Conservation (phyloP, 192 early-diverging fungal species). For the Chytriomyces sp. region DNA sequence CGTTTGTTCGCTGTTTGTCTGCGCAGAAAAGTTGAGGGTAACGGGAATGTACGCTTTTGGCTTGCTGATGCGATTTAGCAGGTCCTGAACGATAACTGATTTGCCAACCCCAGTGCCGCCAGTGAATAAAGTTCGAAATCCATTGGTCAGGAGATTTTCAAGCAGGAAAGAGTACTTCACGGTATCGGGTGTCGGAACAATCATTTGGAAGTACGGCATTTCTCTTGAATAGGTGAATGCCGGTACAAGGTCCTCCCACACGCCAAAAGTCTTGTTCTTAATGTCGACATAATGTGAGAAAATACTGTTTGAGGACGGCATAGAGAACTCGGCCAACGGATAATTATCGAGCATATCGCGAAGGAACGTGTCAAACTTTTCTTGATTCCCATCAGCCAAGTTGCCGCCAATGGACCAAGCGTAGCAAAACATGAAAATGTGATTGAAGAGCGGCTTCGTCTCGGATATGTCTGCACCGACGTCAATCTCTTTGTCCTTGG, state of each 20-base stretch:
- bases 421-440: constrained; percentile 65
- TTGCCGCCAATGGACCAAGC: constrained; percentile 65
- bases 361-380: constrained; percentile 61
- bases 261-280: constrained; percentile 51
- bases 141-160: constrained; percentile 52
- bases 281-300: constrained; percentile 61
- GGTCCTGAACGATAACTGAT: constrained; percentile 63
- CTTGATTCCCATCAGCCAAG: constrained; percentile 62
- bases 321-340: constrained; percentile 51
- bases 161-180: constrained; percentile 63
- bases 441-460: constrained; percentile 46
- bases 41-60: constrained; percentile 52
- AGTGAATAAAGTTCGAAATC: constrained; percentile 58
- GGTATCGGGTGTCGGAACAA: constrained; percentile 65
- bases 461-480: constrained; percentile 45
- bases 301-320: constrained; percentile 57
- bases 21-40: constrained; percentile 63
- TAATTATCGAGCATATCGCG: constrained; percentile 54
- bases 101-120: constrained; percentile 67
- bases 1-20: constrained; percentile 64
- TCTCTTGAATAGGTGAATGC: constrained; percentile 58
- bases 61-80: constrained; percentile 55
- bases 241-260: constrained; percentile 65
- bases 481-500: constrained; percentile 50
- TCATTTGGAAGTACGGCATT: constrained; percentile 69